Percentiles rank a stretch among this genome's conserved stretches.
phyloP scores from a whole-genome alignment of 106 monocot genomes.

The Allium fistulosum region DNA sequence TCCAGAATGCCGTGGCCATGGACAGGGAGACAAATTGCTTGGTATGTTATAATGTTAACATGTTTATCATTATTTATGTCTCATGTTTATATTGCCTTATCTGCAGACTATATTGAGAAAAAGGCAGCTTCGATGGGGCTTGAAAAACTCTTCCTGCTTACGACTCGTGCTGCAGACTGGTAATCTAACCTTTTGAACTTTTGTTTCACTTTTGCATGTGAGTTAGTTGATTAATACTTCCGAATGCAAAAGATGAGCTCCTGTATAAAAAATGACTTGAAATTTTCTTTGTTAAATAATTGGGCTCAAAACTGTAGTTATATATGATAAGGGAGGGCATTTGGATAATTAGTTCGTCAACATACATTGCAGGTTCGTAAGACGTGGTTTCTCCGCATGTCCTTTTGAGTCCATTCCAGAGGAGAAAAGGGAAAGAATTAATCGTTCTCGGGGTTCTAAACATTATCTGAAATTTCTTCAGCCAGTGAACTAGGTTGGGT shows the following conservation, averaged over 20 bases:
- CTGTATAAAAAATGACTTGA: no score
- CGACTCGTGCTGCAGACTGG: conserved; percentile 67
- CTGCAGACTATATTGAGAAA: conserved; percentile 79
- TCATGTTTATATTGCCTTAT: not conserved
- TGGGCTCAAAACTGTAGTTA: no score
- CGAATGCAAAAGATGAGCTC: no score
- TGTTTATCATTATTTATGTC: not conserved
- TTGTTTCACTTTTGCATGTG: no score
- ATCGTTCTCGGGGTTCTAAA: conserved; percentile 75
- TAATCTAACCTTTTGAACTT: conserved; percentile 8
- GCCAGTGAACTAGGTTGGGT: conserved; percentile 13
- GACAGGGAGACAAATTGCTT: conserved; percentile 83
- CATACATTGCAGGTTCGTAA: conserved; percentile 58
- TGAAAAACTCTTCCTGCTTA: conserved; percentile 76
- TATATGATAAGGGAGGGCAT: no score
- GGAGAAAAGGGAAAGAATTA: conserved; percentile 55
- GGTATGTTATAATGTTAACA: conserved; percentile 24
- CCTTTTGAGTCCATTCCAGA: conserved; percentile 61
- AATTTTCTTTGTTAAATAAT: no score
- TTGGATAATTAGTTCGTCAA: not conserved
- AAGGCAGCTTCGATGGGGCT: conserved; percentile 61
- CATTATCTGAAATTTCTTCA: conserved; percentile 65
- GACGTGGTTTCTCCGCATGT: conserved; percentile 75
- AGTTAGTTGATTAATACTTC: no score
- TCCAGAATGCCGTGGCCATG: conserved; percentile 83